Evolutionary conservation across 805 yeast species (phyloP).

Genomic region (Pichia kluyveri): DNA sequence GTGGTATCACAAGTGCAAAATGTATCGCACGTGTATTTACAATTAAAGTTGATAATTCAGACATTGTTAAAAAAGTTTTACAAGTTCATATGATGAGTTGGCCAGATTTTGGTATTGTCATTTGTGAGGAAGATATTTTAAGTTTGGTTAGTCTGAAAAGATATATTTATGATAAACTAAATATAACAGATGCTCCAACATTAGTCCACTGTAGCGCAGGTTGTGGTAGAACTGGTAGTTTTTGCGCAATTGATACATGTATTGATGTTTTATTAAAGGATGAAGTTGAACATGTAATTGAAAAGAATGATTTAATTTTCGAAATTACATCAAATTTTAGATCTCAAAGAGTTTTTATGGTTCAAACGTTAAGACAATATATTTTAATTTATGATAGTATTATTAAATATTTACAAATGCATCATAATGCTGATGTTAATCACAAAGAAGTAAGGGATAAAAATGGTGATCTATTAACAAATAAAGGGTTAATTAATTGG

Average conservation of each 20-base stretch:
- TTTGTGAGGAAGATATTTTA: constrained; percentile 48
- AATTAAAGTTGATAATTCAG: constrained; percentile 26
- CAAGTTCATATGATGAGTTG: constrained; percentile 77
- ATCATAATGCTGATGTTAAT: background rate
- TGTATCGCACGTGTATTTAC: constrained; percentile 35
- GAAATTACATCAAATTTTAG: constrained; percentile 39
- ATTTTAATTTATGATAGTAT: constrained; percentile 39
- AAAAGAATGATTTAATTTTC: constrained; percentile 33
- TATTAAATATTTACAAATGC: constrained; percentile 19
- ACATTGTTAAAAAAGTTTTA: constrained; percentile 36
- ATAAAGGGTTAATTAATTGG: constrained; percentile 12
- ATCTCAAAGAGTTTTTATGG: constrained; percentile 48
- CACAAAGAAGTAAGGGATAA: background rate
- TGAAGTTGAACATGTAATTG: constrained; percentile 6
- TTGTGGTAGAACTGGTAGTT: constrained; percentile 92
- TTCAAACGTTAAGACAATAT: constrained; percentile 48
- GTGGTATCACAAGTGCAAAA: constrained; percentile 13
- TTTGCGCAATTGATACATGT: constrained; percentile 59
- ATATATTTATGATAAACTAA: constrained; percentile 13
- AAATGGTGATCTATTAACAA: background rate
- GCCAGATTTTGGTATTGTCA: constrained; percentile 72
- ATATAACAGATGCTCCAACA: constrained; percentile 33
- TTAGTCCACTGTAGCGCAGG: constrained; percentile 95
- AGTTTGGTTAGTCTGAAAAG: constrained; percentile 37
- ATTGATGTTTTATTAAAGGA: constrained; percentile 25